phyloP scores from a whole-genome alignment of 164 flowering plant genomes.

The Malania oleifera region DNA sequence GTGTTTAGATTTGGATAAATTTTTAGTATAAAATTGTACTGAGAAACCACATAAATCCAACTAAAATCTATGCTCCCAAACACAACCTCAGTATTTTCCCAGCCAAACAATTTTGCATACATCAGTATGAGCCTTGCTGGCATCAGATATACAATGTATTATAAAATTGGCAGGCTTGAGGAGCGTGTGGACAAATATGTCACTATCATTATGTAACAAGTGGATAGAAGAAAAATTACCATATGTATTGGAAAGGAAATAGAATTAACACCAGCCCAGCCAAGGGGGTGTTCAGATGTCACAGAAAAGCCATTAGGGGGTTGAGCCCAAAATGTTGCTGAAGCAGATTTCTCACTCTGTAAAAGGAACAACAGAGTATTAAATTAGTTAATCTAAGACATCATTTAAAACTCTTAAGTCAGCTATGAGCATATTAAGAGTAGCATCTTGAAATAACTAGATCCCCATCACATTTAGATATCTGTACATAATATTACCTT shows the following conservation, averaged over 20 bases:
- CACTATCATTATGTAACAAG: background rate
- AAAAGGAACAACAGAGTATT: background rate
- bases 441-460: too few species aligned
- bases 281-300: conserved; percentile 27
- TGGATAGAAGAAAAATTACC: conserved; percentile 27
- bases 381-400: background rate
- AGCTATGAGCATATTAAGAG: background rate
- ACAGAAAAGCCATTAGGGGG: conserved; percentile 18
- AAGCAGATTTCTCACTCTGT: conserved; percentile 18
- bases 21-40: too few species aligned
- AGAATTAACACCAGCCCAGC: conserved; percentile 31
- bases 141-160: too few species aligned
- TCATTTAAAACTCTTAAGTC: background rate
- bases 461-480: too few species aligned
- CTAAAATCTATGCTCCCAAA: too few species aligned
- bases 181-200: background rate
- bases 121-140: too few species aligned
- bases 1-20: too few species aligned
- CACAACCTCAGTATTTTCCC: too few species aligned
- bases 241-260: conserved; percentile 33
- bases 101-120: too few species aligned
- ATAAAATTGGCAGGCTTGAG: too few species aligned
- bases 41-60: too few species aligned
- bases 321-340: conserved; percentile 12
- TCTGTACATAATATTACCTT: conserved; percentile 15